These are phyloP conservation scores for Alloascoidea hylecoeti DNA, from an alignment of 805 yeast species.

Conservation along the genomic window DNA sequence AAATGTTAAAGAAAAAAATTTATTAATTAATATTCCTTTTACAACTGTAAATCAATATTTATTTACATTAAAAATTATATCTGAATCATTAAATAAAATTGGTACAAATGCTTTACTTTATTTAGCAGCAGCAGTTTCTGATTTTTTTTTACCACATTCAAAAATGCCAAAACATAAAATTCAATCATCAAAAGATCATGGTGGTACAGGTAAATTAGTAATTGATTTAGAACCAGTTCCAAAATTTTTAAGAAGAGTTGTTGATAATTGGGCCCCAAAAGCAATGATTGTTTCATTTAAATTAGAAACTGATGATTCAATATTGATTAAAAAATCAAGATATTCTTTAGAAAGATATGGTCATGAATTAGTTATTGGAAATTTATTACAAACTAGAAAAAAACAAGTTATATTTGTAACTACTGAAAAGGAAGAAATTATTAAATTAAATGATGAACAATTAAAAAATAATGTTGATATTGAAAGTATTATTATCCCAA, in stretches of 20 bases:
- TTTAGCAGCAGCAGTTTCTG: slow-evolving; percentile 96
- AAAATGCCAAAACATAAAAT: slow-evolving; percentile 89
- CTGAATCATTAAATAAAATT: slow-evolving; percentile 39
- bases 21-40: slow-evolving; percentile 66
- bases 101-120: slow-evolving; percentile 60
- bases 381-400: slow-evolving; percentile 79
- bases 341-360: slow-evolving; percentile 74
- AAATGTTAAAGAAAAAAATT: slow-evolving; percentile 31
- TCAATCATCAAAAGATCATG: slow-evolving; percentile 51
- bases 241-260: slow-evolving; percentile 75
- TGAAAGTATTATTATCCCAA: slow-evolving; percentile 72
- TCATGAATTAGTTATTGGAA: slow-evolving; percentile 93
- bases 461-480: slow-evolving; percentile 36
- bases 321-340: slow-evolving; percentile 61
- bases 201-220: slow-evolving; percentile 55
- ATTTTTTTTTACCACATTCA: slow-evolving; percentile 81
- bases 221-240: slow-evolving; percentile 94
- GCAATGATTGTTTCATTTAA: slow-evolving; percentile 94
- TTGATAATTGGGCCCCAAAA: slow-evolving; percentile 87
- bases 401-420: slow-evolving; percentile 77
- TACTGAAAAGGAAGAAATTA: slow-evolving; percentile 19
- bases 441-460: slow-evolving; percentile 25
- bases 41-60: slow-evolving; percentile 92
- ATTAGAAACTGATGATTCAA: slow-evolving; percentile 69
- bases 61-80: slow-evolving; percentile 62